Percentiles rank a stretch among this genome's conserved stretches.
Evolutionary conservation across 768 basidiomycete species (phyloP).

Genomic region (Amanita exitialis): DNA sequence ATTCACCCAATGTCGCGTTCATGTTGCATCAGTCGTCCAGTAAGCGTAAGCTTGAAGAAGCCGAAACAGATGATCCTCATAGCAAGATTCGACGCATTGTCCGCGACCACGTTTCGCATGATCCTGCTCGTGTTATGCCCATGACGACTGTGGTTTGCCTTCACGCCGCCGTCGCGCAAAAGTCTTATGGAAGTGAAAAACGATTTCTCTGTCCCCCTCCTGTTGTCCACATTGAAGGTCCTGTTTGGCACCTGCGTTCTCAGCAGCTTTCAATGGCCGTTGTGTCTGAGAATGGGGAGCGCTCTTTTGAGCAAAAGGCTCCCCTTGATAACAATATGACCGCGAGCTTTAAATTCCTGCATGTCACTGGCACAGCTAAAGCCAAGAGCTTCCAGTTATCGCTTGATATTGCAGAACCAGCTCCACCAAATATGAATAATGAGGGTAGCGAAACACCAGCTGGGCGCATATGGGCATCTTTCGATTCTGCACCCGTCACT

Average conservation of each 20-base stretch:
- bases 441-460: conserved; percentile 34
- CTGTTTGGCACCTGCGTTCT: conserved; percentile 72
- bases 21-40: conserved; percentile 24
- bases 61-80: conserved; percentile 55
- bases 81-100: conserved; percentile 79
- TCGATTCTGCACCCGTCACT: conserved; percentile 85
- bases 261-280: conserved; percentile 82
- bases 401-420: conserved; percentile 75
- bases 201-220: conserved; percentile 92
- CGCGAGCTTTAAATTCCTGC: conserved; percentile 85
- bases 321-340: conserved; percentile 77
- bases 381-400: conserved; percentile 85
- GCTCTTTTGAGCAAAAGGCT: conserved; percentile 78
- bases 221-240: conserved; percentile 86
- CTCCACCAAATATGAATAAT: conserved; percentile 36
- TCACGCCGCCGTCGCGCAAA: conserved; percentile 91
- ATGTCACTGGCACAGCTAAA: conserved; percentile 82
- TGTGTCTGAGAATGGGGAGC: conserved; percentile 74
- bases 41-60: conserved; percentile 71
- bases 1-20: conserved; percentile 5
- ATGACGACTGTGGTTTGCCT: conserved; percentile 89
- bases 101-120: conserved; percentile 71
- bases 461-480: conserved; percentile 82
- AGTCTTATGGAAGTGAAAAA: conserved; percentile 93
- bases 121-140: conserved; percentile 65